A percentile compares a stretch with the other conserved stretches of the same genome.
Evolutionary conservation across 73 alveolate species (phyloP).

Genomic region (Paramecium pentaurelia): DNA sequence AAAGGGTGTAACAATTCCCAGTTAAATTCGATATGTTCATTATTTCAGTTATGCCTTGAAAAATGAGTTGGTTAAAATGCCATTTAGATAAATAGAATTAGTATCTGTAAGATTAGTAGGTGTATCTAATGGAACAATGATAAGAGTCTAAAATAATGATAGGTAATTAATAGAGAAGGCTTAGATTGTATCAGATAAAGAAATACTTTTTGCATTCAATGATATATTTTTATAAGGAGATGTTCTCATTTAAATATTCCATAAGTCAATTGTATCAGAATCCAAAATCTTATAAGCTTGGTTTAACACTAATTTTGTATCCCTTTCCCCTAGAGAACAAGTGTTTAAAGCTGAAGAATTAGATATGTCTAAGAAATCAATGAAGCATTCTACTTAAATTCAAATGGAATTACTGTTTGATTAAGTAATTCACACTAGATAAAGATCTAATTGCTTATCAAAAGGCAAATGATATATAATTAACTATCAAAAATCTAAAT

Average conservation of each 20-base stretch:
- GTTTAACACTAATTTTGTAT: slow-evolving; percentile 51
- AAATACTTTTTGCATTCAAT: background rate
- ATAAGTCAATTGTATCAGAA: slow-evolving; percentile 17
- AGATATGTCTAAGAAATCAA: background rate
- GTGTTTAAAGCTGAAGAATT: background rate
- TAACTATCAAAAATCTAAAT: slow-evolving; percentile 47
- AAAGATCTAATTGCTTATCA: background rate
- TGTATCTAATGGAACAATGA: slow-evolving; percentile 31
- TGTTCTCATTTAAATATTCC: slow-evolving; percentile 38
- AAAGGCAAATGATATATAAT: background rate
- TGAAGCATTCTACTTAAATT: background rate
- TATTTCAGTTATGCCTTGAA: slow-evolving; percentile 47
- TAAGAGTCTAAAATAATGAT: background rate
- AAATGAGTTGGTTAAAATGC: background rate
- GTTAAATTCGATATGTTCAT: slow-evolving; percentile 53
- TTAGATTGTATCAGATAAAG: background rate
- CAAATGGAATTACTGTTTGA: background rate
- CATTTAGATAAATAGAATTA: background rate
- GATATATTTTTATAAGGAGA: slow-evolving; percentile 32
- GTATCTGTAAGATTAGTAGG: slow-evolving; percentile 28
- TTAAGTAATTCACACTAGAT: background rate
- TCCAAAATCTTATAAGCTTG: slow-evolving; percentile 45
- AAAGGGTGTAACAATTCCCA: slow-evolving; percentile 60
- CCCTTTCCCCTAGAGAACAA: background rate
- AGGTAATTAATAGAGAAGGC: background rate